Percentiles rank a stretch among this genome's conserved stretches.
Conservation (phyloP, 1,284 basidiomycete genomes). For the Sanguinoderma infundibulare region DNA sequence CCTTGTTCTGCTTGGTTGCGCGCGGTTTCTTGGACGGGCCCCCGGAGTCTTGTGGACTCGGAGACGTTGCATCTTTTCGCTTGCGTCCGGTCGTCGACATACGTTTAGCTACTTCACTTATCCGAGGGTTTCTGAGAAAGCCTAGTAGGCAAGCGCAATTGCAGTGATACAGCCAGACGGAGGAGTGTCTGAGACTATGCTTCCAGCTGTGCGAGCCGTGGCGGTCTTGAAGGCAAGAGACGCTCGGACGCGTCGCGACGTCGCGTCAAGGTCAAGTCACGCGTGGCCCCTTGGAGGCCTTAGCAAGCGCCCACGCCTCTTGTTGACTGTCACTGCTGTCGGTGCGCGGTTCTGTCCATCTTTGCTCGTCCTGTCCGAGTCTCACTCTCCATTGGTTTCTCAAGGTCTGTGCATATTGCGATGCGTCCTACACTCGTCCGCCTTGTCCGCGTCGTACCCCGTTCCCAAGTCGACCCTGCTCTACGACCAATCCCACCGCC, state of each 20-base stretch:
- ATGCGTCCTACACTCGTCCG: constrained; percentile 42
- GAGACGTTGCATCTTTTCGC: constrained; percentile 10
- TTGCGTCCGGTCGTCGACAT: constrained; percentile 21
- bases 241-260: not conserved
- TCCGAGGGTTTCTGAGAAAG: too few species aligned
- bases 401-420: not conserved
- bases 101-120: not conserved
- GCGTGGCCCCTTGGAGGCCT: not conserved
- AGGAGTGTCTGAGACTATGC: not conserved
- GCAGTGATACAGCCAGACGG: not conserved
- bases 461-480: constrained; percentile 33
- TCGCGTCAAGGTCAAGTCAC: not conserved
- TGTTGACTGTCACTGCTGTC: not conserved
- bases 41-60: not conserved
- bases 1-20: constrained; percentile 22
- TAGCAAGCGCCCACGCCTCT: not conserved
- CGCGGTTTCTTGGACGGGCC: constrained; percentile 26
- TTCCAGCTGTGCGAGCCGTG: too few species aligned
- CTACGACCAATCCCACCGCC: constrained; percentile 32
- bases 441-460: constrained; percentile 47
- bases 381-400: not conserved
- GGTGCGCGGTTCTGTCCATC: constrained; percentile 8
- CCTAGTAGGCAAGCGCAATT: not conserved
- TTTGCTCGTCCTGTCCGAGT: not conserved
- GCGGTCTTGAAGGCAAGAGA: constrained; percentile 1